Percentiles rank a stretch among this genome's conserved stretches.
Evolutionary conservation across 1,284 basidiomycete genomes (phyloP).

Genomic region (Cryptococcus deneoformans): DNA sequence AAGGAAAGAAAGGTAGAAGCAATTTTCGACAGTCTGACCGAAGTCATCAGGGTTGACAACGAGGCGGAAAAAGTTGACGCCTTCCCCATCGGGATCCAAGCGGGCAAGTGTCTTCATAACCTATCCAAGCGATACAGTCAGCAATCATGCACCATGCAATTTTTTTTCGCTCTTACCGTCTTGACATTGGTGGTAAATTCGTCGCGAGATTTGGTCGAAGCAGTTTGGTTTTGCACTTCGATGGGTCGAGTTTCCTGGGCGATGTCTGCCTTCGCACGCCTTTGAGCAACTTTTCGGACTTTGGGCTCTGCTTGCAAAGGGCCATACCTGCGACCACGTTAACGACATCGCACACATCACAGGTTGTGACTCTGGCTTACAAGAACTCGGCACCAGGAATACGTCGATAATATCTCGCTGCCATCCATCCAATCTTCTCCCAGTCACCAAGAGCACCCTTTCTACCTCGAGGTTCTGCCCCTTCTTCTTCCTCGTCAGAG

Average conservation of each 20-base stretch:
- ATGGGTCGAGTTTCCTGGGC: conserved; percentile 27
- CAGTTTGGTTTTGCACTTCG: conserved; percentile 20
- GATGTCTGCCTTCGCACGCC: conserved; percentile 9
- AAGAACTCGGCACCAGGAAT: conserved; percentile 51
- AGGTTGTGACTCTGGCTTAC: conserved; percentile 31
- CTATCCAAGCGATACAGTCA: conserved; percentile 8
- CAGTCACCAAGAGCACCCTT: conserved; percentile 37
- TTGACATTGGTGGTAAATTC: conserved; percentile 13
- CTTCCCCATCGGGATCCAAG: conserved; percentile 28
- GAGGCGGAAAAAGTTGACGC: conserved; percentile 52
- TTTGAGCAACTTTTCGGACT: conserved; percentile 9
- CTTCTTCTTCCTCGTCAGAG: conserved; percentile 31
- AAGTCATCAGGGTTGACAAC: conserved; percentile 54
- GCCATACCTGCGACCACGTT: conserved; percentile 28
- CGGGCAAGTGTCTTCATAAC: conserved; percentile 22
- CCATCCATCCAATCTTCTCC: conserved; percentile 49
- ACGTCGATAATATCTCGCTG: conserved; percentile 39
- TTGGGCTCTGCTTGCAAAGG: conserved; percentile 32
- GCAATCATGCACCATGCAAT: not conserved
- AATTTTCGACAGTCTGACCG: conserved; percentile 56
- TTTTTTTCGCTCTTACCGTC: not conserved
- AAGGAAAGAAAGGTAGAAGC: conserved; percentile 57
- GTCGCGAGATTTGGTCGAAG: conserved; percentile 18
- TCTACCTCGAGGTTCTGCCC: conserved; percentile 4
- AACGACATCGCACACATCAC: not conserved